Evolutionary conservation across 208 protist species (phyloP), one percentile per base, ranked within the genome.

Genomic region (Porcisia deanei): DNA sequence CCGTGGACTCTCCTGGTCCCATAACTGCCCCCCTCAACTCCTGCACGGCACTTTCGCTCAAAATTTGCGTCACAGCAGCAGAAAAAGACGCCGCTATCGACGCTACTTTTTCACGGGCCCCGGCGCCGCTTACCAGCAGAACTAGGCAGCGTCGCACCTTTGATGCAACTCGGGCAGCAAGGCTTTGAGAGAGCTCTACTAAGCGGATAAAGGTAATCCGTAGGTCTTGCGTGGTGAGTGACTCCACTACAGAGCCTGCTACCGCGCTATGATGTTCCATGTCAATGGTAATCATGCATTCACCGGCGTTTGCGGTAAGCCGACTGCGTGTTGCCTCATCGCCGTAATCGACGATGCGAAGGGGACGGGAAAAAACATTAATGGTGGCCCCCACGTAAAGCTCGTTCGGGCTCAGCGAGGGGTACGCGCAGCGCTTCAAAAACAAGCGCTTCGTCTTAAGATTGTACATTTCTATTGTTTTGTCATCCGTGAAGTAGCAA

Each of bases 391-490:
- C 97, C 22, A 98, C 81, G 87, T 94, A 98, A 0, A 99, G 83
- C 75, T 98, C 94, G 30, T 89, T 88, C 25, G 86, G 71, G 20
- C 65, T 83, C 43, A 99, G 73, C 6, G 86, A 88, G 1, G 91
- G 91, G 79, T 98, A 98, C 14, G 86, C 80, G 75, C 91, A 97
- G 0, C 95, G 88, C 79, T 98, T 99, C 66, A 99, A 83, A 85
- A 98, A 98, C 34, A 95, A 79, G 20, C 92, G 85, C 69, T 93
- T 94, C 45, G 89, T 97, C 82, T 98, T 98, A 54, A 97, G 68
- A 79, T 98, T 94, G 85, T 93, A 95, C 96, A 99, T 99, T 80
- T 99, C 98, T 74, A 99, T 94, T 10, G 96, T 97, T 55, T 93
- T 81, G 75, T 98, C 94, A 18, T 89, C 85, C 2, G 85, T 73